These are phyloP conservation scores for Ganoderma boninense DNA, from an alignment of 1,284 basidiomycete species.

Conservation along the genomic window DNA sequence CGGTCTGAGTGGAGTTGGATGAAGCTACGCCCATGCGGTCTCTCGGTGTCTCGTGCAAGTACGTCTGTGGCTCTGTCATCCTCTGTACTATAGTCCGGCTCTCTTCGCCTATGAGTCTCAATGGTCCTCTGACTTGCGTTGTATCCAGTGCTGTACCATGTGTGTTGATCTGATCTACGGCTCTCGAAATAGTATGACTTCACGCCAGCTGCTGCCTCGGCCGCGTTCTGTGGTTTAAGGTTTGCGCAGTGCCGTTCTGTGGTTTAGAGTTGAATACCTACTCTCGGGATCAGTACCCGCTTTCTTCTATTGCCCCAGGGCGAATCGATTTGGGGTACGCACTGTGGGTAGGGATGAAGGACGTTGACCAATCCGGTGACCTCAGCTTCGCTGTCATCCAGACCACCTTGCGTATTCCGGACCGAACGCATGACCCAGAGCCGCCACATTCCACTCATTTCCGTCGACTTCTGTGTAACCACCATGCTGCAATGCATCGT, in stretches of 20 bases:
- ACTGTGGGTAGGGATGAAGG: background rate
- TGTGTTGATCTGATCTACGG: background rate
- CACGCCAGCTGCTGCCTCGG: background rate
- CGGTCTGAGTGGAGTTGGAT: background rate
- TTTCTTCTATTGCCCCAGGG: background rate
- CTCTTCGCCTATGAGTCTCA: background rate
- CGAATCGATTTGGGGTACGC: background rate
- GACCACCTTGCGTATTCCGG: background rate
- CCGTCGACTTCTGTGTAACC: conserved; percentile 1
- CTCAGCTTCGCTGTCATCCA: background rate
- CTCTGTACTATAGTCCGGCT: background rate
- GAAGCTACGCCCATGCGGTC: background rate
- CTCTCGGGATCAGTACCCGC: background rate
- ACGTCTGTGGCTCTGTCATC: background rate
- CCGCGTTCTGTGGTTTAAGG: background rate
- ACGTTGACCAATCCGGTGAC: background rate
- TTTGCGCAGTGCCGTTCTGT: background rate
- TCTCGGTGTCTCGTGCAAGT: background rate
- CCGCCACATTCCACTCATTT: background rate
- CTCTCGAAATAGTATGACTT: background rate
- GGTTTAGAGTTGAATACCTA: background rate
- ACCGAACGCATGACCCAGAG: background rate
- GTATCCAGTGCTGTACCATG: background rate
- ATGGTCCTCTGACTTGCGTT: background rate
- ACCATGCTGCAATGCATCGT: background rate